A percentile compares a stretch with the other conserved stretches of the same genome.
phyloP scores from a whole-genome alignment of 2,329 filamentous ascomycete genomes.

The Boeremia exigua region DNA sequence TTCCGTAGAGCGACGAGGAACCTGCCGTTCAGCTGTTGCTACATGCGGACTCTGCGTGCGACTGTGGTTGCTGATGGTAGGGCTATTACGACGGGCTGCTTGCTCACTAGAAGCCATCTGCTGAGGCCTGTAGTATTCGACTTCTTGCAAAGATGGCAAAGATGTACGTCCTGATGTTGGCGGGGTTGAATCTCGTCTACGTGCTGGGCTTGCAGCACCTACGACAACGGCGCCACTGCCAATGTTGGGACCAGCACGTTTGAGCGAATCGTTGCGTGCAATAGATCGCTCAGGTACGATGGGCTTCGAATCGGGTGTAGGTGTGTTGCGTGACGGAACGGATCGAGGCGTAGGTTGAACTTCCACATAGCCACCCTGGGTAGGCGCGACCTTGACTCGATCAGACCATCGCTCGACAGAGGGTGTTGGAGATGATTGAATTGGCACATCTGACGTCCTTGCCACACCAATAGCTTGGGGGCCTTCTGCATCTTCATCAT shows the following conservation, averaged over 20 bases:
- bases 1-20: slow-evolving; percentile 31
- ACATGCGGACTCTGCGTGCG: slow-evolving; percentile 23
- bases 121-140: slow-evolving; percentile 23
- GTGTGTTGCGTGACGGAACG: slow-evolving; percentile 33
- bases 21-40: slow-evolving; percentile 25
- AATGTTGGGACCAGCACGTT: slow-evolving; percentile 17
- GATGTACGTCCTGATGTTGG: slow-evolving; percentile 32
- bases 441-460: slow-evolving; percentile 50
- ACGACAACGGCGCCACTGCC: slow-evolving; percentile 9
- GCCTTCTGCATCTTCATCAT: slow-evolving; percentile 32
- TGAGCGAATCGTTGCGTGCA: slow-evolving; percentile 28
- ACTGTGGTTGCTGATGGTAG: slow-evolving; percentile 22
- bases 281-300: slow-evolving; percentile 27
- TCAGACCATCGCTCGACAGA: slow-evolving; percentile 24
- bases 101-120: slow-evolving; percentile 3
- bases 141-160: slow-evolving; percentile 40
- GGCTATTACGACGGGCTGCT: slow-evolving; percentile 14
- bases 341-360: slow-evolving; percentile 30
- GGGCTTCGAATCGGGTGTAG: slow-evolving; percentile 34
- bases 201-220: slow-evolving; percentile 21
- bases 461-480: slow-evolving; percentile 51
- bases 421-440: slow-evolving; percentile 38
- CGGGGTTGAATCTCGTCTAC: slow-evolving; percentile 29
- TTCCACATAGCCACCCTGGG: slow-evolving; percentile 38
- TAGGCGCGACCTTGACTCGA: slow-evolving; percentile 21